Evolutionary conservation across 1,284 basidiomycete species (phyloP).

Genomic region (Coniferiporia weirii): DNA sequence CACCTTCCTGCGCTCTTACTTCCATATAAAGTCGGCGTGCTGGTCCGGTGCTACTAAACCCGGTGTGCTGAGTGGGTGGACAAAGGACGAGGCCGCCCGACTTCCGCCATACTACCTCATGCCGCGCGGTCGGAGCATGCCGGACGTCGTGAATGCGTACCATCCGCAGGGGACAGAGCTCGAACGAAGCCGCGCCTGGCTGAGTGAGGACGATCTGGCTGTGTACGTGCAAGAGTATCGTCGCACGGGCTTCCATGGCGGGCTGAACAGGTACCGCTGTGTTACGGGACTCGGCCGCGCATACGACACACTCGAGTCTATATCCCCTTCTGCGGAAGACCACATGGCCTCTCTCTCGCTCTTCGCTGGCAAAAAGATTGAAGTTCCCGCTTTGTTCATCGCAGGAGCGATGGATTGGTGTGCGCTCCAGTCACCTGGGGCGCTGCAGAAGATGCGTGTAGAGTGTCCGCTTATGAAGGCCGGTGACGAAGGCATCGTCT

Average conservation of each 20-base stretch:
- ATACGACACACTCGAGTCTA: slow-evolving; percentile 18
- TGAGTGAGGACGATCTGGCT: slow-evolving; percentile 42
- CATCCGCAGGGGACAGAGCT: slow-evolving; percentile 4
- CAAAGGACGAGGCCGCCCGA: slow-evolving; percentile 31
- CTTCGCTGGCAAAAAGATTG: slow-evolving; percentile 32
- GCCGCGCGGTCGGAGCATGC: slow-evolving; percentile 48
- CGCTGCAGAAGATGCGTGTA: slow-evolving; percentile 38
- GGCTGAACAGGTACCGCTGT: slow-evolving; percentile 49
- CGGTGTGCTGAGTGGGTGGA: slow-evolving; percentile 32
- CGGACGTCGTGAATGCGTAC: slow-evolving; percentile 33
- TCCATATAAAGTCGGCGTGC: slow-evolving; percentile 54
- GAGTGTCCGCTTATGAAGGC: slow-evolving; percentile 25
- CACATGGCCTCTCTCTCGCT: slow-evolving; percentile 13
- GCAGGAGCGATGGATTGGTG: slow-evolving; percentile 56
- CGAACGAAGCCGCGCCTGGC: slow-evolving; percentile 32
- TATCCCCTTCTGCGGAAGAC: slow-evolving; percentile 23
- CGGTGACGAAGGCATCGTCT: slow-evolving; percentile 33
- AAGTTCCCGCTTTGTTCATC: slow-evolving; percentile 50
- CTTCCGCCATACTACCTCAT: slow-evolving; percentile 64
- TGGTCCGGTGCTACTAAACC: slow-evolving; percentile 38
- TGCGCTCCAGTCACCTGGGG: slow-evolving; percentile 48
- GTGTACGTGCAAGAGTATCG: slow-evolving; percentile 46
- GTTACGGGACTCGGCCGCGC: slow-evolving; percentile 23
- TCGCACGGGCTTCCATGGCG: slow-evolving; percentile 58
- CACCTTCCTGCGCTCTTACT: slow-evolving; percentile 50